A percentile compares a stretch with the other conserved stretches of the same genome.
Conservation (phyloP, 75 land plant genomes). For the Pseudotsuga menziesii region DNA sequence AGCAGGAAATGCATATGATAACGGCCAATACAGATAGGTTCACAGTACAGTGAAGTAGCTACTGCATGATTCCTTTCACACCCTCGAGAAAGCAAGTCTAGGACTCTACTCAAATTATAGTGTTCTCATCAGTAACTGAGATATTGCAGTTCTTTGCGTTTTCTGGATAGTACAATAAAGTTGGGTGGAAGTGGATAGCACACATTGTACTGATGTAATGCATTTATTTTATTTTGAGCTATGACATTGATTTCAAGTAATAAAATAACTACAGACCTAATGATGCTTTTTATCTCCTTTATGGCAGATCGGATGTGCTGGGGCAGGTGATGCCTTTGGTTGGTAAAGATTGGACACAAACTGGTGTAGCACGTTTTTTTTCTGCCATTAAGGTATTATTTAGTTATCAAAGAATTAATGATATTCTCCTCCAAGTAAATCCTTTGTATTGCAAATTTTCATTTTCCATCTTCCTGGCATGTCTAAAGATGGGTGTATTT, state of each 20-base stretch:
- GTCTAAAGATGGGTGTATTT: background rate
- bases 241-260: background rate
- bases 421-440: background rate
- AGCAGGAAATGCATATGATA: too few relatives aligned
- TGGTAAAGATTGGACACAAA: conserved; percentile 97
- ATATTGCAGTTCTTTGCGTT: background rate
- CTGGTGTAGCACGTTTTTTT: conserved; percentile 92
- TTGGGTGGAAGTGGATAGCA: too few relatives aligned
- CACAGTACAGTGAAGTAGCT: too few relatives aligned
- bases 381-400: conserved; percentile 92
- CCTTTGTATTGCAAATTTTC: background rate
- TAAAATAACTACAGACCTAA: background rate
- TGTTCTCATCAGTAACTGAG: background rate
- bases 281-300: background rate
- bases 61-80: too few relatives aligned
- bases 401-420: background rate
- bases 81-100: background rate
- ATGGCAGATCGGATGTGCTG: conserved; percentile 91
- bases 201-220: background rate
- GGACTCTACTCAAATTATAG: background rate
- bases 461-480: background rate
- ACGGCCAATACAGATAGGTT: too few relatives aligned
- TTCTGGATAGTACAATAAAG: background rate
- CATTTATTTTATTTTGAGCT: background rate
- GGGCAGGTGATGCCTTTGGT: conserved; percentile 99